Percentiles rank a stretch among this genome's conserved stretches.
These are phyloP conservation scores for Pythium rhizo-oryzae DNA, from an alignment of 352 stramenopile species.

Conservation along the genomic window DNA sequence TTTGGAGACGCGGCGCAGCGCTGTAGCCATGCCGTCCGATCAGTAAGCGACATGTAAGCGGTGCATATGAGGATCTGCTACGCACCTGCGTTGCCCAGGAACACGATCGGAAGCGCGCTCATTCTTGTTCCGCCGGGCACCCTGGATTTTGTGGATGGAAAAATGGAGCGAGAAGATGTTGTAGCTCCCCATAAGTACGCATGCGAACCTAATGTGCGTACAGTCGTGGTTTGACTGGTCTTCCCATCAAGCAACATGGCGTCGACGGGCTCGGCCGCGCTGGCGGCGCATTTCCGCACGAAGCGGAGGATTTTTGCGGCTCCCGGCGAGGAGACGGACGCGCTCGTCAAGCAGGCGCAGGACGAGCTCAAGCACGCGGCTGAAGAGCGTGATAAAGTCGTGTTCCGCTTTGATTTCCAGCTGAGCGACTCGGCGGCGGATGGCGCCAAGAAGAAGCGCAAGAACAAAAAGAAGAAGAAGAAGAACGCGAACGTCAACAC, in stretches of 20 bases:
- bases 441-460: slow-evolving; percentile 25
- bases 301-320: slow-evolving; percentile 40
- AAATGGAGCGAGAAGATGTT: neutral
- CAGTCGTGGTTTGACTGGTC: slow-evolving; percentile 1
- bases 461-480: slow-evolving; percentile 20
- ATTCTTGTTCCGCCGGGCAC: neutral
- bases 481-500: neutral
- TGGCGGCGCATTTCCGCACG: slow-evolving; percentile 56
- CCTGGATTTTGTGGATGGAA: neutral
- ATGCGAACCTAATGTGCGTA: slow-evolving; percentile 15
- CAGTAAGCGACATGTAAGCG: neutral
- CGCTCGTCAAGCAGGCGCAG: slow-evolving; percentile 36
- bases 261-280: slow-evolving; percentile 1
- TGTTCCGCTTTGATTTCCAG: slow-evolving; percentile 62
- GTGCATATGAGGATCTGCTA: neutral
- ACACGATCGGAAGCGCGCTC: slow-evolving; percentile 57
- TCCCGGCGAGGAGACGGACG: slow-evolving; percentile 10
- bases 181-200: slow-evolving; percentile 25
- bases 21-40: slow-evolving; percentile 22
- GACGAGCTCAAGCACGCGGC: slow-evolving; percentile 34
- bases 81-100: slow-evolving; percentile 73
- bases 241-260: slow-evolving; percentile 12
- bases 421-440: slow-evolving; percentile 15
- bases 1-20: slow-evolving; percentile 76
- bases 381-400: slow-evolving; percentile 32